These are phyloP conservation scores for Scedosporium dehoogii DNA, from an alignment of 2,329 filamentous ascomycete species.

Conservation along the genomic window DNA sequence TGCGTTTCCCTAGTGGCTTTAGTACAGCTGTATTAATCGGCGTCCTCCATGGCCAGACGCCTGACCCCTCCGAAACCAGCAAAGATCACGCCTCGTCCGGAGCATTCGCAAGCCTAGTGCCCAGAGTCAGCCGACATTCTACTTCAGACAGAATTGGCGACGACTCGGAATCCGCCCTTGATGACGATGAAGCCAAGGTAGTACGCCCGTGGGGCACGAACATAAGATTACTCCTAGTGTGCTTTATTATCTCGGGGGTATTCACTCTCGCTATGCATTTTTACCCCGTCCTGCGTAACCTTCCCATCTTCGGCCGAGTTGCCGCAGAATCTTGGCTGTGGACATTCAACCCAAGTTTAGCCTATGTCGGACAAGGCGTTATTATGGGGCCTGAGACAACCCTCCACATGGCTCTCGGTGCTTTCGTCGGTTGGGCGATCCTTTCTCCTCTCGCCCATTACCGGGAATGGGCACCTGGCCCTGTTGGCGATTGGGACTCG, in stretches of 20 bases:
- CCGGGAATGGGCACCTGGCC: constrained; percentile 80
- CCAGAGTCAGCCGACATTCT: constrained; percentile 15
- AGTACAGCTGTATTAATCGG: constrained; percentile 90
- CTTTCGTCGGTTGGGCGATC: constrained; percentile 80
- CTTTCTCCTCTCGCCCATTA: constrained; percentile 81
- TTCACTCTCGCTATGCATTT: constrained; percentile 86
- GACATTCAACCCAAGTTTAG: constrained; percentile 94
- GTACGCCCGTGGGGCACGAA: constrained; percentile 29
- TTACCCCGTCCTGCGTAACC: constrained; percentile 68
- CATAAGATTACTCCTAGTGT: constrained; percentile 43
- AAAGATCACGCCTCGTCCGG: constrained; percentile 13
- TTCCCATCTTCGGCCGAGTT: constrained; percentile 74
- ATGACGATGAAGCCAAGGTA: constrained; percentile 20
- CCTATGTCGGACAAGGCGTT: constrained; percentile 93
- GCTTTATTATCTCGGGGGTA: constrained; percentile 48
- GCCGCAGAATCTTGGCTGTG: constrained; percentile 80
- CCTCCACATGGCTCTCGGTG: constrained; percentile 88
- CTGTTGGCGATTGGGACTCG: constrained; percentile 77
- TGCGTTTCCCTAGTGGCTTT: constrained; percentile 92
- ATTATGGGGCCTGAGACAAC: constrained; percentile 98
- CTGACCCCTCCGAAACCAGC: background rate
- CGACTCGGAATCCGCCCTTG: constrained; percentile 15
- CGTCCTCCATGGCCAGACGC: constrained; percentile 63
- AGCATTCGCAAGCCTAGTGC: constrained; percentile 32
- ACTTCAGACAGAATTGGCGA: constrained; percentile 16